These are phyloP conservation scores for Knoxdaviesia proteae DNA, from an alignment of 2,329 filamentous ascomycete species.

Conservation along the genomic window DNA sequence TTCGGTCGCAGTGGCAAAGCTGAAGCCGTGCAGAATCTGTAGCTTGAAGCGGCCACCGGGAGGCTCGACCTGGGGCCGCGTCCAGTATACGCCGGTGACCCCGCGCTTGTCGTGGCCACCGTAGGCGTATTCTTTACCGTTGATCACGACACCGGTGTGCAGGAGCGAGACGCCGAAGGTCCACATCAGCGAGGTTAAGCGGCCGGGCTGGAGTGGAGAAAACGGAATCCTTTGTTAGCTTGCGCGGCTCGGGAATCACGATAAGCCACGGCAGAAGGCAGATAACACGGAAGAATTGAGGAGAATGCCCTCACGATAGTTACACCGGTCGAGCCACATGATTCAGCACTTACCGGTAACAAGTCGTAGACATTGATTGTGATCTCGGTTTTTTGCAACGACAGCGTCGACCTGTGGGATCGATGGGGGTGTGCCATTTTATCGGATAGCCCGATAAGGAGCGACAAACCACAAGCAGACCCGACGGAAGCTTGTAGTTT, in stretches of 20 bases:
- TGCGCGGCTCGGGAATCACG: too few relatives aligned
- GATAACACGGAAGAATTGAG: too few relatives aligned
- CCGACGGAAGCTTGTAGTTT: too few relatives aligned
- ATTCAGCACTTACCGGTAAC: constrained; percentile 32
- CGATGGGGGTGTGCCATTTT: too few relatives aligned
- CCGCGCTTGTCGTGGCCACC: constrained; percentile 55
- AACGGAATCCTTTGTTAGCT: not conserved
- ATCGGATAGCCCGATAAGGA: too few relatives aligned
- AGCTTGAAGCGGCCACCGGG: constrained; percentile 59
- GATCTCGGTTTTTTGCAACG: constrained; percentile 51
- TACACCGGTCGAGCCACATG: too few relatives aligned
- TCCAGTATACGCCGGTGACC: constrained; percentile 68
- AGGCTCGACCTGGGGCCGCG: constrained; percentile 47
- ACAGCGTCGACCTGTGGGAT: constrained; percentile 43
- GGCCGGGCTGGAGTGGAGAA: constrained; percentile 34
- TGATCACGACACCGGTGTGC: constrained; percentile 67
- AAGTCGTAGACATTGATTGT: constrained; percentile 63
- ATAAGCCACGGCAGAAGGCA: too few relatives aligned
- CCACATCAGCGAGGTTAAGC: constrained; percentile 59
- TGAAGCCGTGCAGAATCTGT: constrained; percentile 62
- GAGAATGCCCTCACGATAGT: too few relatives aligned
- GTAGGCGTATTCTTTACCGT: constrained; percentile 64
- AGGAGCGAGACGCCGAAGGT: constrained; percentile 55
- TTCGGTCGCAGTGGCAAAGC: constrained; percentile 45
- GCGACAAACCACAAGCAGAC: too few relatives aligned